A percentile compares a stretch with the other conserved stretches of the same genome.
phyloP scores from a whole-genome alignment of 106 monocot genomes.

The Xerophyta viscosa region DNA sequence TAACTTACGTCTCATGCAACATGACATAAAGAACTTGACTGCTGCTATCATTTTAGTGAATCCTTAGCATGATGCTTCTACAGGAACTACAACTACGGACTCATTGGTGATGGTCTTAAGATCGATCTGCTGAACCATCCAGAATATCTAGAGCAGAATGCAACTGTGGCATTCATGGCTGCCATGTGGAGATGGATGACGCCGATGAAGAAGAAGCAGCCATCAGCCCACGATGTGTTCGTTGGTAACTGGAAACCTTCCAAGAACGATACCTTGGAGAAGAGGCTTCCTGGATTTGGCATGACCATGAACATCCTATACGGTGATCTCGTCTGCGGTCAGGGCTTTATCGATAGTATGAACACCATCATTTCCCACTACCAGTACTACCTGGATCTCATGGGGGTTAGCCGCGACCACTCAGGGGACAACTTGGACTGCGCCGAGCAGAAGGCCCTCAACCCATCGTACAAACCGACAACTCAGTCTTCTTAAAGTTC shows the following conservation, averaged over 20 bases:
- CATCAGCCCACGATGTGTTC: slow-evolving; percentile 82
- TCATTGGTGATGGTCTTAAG: slow-evolving; percentile 32
- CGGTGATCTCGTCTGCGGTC: slow-evolving; percentile 61
- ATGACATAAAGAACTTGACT: too few relatives aligned
- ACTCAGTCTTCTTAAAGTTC: slow-evolving; percentile 38
- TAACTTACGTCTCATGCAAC: too few relatives aligned
- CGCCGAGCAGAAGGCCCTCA: slow-evolving; percentile 68
- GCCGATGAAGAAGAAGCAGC: slow-evolving; percentile 87
- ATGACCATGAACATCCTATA: slow-evolving; percentile 87
- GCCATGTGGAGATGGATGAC: slow-evolving; percentile 94
- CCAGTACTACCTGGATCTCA: slow-evolving; percentile 86
- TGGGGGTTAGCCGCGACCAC: slow-evolving; percentile 67
- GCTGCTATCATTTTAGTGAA: too few relatives aligned
- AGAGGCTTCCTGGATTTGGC: slow-evolving; percentile 88
- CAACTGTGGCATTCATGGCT: slow-evolving; percentile 83
- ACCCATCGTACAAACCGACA: slow-evolving; percentile 45
- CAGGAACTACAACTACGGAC: slow-evolving; percentile 69
- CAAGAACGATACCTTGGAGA: slow-evolving; percentile 78
- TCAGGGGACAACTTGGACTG: slow-evolving; percentile 90
- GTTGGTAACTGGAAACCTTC: slow-evolving; percentile 92
- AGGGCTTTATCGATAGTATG: slow-evolving; percentile 73
- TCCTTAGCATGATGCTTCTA: too few relatives aligned
- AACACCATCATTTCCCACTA: slow-evolving; percentile 88
- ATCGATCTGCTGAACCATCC: slow-evolving; percentile 73
- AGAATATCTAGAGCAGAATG: slow-evolving; percentile 81